These are phyloP conservation scores for Coprinellus micaceus DNA, from an alignment of 768 basidiomycete genomes.

Conservation along the genomic window DNA sequence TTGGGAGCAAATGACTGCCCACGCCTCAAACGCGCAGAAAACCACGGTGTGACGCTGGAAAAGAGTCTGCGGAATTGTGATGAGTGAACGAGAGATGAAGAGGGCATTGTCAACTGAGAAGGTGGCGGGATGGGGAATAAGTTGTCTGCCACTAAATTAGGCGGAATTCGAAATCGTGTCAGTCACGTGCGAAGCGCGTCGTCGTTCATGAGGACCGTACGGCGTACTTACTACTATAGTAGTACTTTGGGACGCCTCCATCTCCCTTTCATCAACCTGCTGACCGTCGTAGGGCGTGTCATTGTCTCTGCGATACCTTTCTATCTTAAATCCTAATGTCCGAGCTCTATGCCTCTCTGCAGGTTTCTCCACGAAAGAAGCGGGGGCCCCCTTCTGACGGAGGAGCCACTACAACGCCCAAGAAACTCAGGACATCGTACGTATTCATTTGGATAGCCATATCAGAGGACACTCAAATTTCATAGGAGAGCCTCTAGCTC, in stretches of 20 bases:
- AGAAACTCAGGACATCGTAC: conserved; percentile 59
- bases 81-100: not conserved
- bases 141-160: too few species aligned
- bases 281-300: conserved; percentile 22
- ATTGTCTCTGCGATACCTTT: conserved; percentile 18
- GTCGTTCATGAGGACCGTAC: not conserved
- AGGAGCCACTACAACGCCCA: conserved; percentile 58
- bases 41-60: too few species aligned
- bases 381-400: conserved; percentile 55
- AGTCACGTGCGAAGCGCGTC: conserved; percentile 3
- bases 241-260: not conserved
- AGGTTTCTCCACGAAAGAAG: conserved; percentile 69
- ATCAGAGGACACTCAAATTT: not conserved
- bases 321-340: conserved; percentile 37
- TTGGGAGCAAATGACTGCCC: too few species aligned
- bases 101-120: too few species aligned
- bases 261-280: not conserved
- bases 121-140: too few species aligned
- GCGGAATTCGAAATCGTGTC: not conserved
- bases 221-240: too few species aligned
- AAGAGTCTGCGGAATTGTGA: too few species aligned
- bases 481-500: conserved; percentile 50
- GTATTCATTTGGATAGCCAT: conserved; percentile 19
- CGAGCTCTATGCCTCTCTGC: conserved; percentile 57
- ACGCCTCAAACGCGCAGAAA: too few species aligned